phyloP scores from a whole-genome alignment of 1,284 basidiomycete species.

The Irpex sp. region DNA sequence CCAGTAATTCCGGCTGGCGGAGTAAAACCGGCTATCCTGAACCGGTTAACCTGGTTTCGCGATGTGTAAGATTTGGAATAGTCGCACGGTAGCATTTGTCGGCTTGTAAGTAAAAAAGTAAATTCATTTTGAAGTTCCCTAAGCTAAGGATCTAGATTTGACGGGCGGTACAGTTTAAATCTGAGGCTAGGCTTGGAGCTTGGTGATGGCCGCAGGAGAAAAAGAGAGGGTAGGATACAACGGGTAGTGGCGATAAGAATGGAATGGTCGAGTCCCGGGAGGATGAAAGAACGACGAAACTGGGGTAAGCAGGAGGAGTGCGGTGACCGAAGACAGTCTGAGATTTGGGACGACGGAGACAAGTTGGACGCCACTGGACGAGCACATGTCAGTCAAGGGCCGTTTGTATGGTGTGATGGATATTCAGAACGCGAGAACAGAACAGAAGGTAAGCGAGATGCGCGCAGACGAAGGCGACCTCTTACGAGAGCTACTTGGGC shows the following conservation, averaged over 20 bases:
- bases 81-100: background rate
- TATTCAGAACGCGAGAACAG: constrained; percentile 2
- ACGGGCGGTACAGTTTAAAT: background rate
- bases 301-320: background rate
- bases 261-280: background rate
- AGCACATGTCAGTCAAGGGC: constrained; percentile 10
- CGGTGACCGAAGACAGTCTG: background rate
- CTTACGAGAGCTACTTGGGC: background rate
- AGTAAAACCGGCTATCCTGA: background rate
- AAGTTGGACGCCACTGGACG: constrained; percentile 9
- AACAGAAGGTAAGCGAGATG: constrained; percentile 2
- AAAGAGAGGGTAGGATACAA: background rate
- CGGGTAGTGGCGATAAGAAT: background rate
- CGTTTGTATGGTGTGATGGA: background rate
- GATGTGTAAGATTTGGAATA: background rate
- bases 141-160: background rate
- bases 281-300: background rate
- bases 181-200: background rate
- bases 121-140: background rate
- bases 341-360: constrained; percentile 1
- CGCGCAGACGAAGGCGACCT: background rate
- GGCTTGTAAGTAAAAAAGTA: background rate
- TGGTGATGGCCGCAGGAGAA: too few species aligned
- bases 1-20: background rate
- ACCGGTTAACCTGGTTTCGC: background rate